Base-by-base conservation (phyloP, 768 basidiomycete genomes). In the Boletus rex-veris region DNA sequence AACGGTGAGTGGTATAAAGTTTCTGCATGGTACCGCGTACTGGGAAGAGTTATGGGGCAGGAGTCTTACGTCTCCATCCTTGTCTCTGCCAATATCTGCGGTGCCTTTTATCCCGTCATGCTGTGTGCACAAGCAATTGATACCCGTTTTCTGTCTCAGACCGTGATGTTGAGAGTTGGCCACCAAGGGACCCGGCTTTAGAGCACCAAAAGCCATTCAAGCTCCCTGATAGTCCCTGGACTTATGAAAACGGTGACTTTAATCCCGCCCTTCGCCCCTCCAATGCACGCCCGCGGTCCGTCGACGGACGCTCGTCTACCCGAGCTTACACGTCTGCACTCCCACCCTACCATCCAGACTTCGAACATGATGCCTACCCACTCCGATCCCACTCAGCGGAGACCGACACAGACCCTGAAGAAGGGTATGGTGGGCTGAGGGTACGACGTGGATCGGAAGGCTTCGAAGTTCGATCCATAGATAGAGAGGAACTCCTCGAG, bases 391-490 rank as follows among this genome's bases (percentile, higher is more conserved):
- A 62, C 28, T 50, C 61, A 41, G 16, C 52, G 26, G 65, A 63
- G 5, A 55, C 50, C 10, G 65, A 61, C 39, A 50, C 67, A 38
- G 71, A 69, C 21, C 47, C 60, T 11, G 69, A 68, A n/a, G 71
- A 73, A 40, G 68, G 71, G 19, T 60, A 64, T 19, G 65, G 60
- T 30, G 65, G 70, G n/a, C 68, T 74, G 15, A 65, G 57, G 31
- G 75, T 89, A 44, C 76, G 91, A 48, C 72, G 81, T 41, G 90
- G 91, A 19, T 92, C 90, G 14, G 92, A 93, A 71, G 91, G 91
- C 5, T 89, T 85, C 60, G 91, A 93, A 64, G 83, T 89, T 43
- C 78, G 77, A 14, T 71, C 80, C 11, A 71, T 80, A 36, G 74
- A 80, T 42, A 75, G 90, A 53, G 86, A 90, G 62, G 80, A 79